phyloP scores from a whole-genome alignment of 371 early-diverging fungal species.

The Mucor lusitanicus region DNA sequence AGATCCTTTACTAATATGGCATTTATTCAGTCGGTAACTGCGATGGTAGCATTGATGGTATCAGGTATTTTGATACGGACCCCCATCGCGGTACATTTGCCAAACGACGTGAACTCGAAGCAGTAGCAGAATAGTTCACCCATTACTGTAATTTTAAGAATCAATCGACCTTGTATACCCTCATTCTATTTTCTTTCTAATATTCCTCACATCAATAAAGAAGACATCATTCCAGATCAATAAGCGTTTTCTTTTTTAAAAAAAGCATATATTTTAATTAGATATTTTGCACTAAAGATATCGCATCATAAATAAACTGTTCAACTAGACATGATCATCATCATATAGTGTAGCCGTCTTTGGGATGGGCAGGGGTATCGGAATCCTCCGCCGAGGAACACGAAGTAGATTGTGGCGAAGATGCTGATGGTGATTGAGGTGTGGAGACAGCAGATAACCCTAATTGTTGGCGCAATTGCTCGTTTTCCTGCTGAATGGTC shows the following conservation, averaged over 20 bases:
- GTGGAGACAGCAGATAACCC: slow-evolving; percentile 6
- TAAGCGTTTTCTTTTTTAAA: background rate
- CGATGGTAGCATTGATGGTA: slow-evolving; percentile 29
- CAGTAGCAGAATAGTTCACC: slow-evolving; percentile 13
- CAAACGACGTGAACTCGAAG: slow-evolving; percentile 27
- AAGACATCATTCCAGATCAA: background rate
- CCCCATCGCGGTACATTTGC: slow-evolving; percentile 32
- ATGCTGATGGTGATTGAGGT: background rate
- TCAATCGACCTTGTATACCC: slow-evolving; percentile 3
- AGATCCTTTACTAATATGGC: background rate
- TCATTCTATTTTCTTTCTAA: background rate
- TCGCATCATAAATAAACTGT: background rate
- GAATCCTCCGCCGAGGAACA: slow-evolving; percentile 10
- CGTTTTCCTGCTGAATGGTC: slow-evolving; percentile 20
- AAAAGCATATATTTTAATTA: background rate
- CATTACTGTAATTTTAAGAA: background rate
- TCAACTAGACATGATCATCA: background rate
- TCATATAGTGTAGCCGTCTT: background rate
- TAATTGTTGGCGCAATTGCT: slow-evolving; percentile 15
- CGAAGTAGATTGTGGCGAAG: background rate
- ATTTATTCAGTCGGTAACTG: slow-evolving; percentile 29
- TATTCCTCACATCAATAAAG: background rate
- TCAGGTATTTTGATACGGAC: slow-evolving; percentile 32
- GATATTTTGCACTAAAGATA: slow-evolving; percentile 15
- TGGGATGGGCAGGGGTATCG: slow-evolving; percentile 7